Base-by-base conservation (phyloP, 2,329 filamentous ascomycete genomes). In the Ceratocystis colombiana region DNA sequence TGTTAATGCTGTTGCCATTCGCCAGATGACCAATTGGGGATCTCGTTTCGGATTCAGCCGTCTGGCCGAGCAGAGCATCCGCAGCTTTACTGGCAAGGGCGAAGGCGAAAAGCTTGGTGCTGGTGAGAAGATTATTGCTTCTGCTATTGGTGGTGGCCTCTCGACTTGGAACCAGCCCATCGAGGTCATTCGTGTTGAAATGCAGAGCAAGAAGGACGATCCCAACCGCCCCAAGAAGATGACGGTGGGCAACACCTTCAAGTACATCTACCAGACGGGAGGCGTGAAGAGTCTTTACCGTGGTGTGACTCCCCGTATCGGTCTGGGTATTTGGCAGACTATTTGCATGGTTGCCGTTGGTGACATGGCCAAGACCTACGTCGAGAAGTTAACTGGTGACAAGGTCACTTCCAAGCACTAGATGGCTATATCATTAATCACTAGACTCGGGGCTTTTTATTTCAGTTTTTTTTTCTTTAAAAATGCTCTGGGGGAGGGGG, bases 21-120 rank as follows among this genome's bases (percentile, higher is more conserved):
- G 94, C 73, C 94, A 99, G 81, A 96, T 96, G 82, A 97, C 94
- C 76, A 99, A 99, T 84, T 99, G 94, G 94, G 94, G 94, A 69
- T 93, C 88, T 59, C 88, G 94, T 70, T 99, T 99, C 77, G 94
- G 94, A 76, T 84, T 99, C 70, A 92, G 88, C 72, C 88, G 94
- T 76, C 84, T 96, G 71, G 91, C 91, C 65, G 94, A 99, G 82
- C 85, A 86, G 71, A 88, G 88, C 69, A 97, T 99, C 75, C 88
- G 92, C 73, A 84, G 79, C 68, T 74, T 82, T 68, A 93, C 88
- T 46, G 83, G 85, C 75, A 97, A 99, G 83, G 84, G 87, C 70
- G 80, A 93, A 12, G 81, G 81, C 71, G 85, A 93, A 75, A 91
- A 90, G 80, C 84, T 99, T 70, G 80, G 79, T 71, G 85, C 88